These are phyloP conservation scores for Mortierella sp. DNA, from an alignment of 371 early-diverging fungal species.

Conservation along the genomic window DNA sequence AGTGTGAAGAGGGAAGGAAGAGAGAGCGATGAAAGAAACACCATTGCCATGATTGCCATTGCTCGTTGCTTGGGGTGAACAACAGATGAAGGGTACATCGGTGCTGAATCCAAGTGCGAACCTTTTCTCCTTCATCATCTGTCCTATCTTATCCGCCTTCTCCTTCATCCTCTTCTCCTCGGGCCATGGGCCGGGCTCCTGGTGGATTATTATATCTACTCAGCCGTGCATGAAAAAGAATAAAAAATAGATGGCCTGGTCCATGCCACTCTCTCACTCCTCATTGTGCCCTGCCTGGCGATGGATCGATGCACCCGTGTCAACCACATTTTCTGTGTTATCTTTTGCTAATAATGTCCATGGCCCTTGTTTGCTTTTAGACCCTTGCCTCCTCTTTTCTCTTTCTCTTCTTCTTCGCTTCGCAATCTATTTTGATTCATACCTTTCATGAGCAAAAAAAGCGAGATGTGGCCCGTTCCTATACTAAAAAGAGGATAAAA, in stretches of 20 bases:
- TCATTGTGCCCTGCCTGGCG: background rate
- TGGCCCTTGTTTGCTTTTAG: background rate
- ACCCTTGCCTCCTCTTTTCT: background rate
- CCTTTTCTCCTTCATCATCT: background rate
- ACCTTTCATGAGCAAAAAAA: background rate
- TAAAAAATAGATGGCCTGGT: slow-evolving; percentile 8
- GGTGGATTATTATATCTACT: background rate
- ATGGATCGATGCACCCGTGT: background rate
- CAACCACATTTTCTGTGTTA: background rate
- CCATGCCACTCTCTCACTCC: background rate
- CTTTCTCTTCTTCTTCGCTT: background rate
- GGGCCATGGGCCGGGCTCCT: slow-evolving; percentile 9
- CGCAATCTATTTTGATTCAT: background rate
- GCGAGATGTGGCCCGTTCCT: too few species aligned
- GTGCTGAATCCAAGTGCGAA: background rate
- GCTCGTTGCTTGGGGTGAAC: too few species aligned
- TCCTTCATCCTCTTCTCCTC: background rate
- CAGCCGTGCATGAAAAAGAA: background rate
- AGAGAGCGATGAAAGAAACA: too few species aligned
- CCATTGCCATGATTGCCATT: too few species aligned
- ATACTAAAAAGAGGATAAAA: too few species aligned
- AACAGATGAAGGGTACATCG: background rate
- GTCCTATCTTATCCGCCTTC: background rate
- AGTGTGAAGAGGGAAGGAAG: too few species aligned
- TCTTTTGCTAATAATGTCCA: background rate